Percentiles rank a stretch among this genome's conserved stretches.
phyloP scores from a whole-genome alignment of 1,284 basidiomycete genomes.

The Fistulinella staudtii region DNA sequence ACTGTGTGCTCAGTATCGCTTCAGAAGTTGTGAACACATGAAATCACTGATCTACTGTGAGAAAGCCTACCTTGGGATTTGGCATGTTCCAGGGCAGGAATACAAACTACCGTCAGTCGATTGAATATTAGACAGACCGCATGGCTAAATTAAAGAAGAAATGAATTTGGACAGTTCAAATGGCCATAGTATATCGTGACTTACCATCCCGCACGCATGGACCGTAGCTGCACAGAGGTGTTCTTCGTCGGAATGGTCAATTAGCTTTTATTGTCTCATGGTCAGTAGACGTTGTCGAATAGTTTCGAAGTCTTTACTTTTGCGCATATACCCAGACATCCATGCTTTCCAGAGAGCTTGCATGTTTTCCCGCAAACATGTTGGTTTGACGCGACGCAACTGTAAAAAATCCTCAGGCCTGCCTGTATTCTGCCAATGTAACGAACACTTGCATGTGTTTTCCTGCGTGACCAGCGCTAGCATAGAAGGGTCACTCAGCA shows the following conservation, averaged over 20 bases:
- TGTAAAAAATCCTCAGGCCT: constrained; percentile 16
- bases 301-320: constrained; percentile 41
- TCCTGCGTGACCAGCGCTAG: constrained; percentile 58
- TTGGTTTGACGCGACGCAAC: constrained; percentile 41
- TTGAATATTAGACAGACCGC: constrained; percentile 37
- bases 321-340: constrained; percentile 47
- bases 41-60: too few relatives aligned
- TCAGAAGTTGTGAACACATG: background rate
- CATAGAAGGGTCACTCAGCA: background rate
- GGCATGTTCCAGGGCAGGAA: constrained; percentile 43
- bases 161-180: background rate
- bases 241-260: constrained; percentile 42
- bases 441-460: constrained; percentile 43
- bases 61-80: constrained; percentile 38
- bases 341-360: constrained; percentile 39
- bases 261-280: constrained; percentile 31
- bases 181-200: background rate
- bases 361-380: constrained; percentile 54
- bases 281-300: background rate
- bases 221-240: constrained; percentile 51
- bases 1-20: constrained; percentile 43
- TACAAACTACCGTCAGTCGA: constrained; percentile 33
- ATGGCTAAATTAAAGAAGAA: constrained; percentile 40
- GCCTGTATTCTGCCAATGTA: background rate
- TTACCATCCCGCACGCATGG: constrained; percentile 55